Conservation (phyloP, 202 grass and related monocot genomes). For the Carex sylvatica region DNA sequence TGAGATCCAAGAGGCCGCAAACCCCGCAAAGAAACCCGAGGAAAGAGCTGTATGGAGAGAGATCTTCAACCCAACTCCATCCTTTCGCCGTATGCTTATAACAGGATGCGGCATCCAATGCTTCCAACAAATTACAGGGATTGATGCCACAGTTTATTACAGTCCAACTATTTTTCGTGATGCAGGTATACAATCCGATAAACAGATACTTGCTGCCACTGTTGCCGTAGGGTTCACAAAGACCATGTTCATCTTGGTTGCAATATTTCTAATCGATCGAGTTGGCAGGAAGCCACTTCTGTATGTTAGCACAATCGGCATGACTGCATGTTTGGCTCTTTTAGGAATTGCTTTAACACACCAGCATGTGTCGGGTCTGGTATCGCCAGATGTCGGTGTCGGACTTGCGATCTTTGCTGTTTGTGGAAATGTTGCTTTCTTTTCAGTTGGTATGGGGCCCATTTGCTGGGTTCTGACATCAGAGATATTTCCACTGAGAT, state of each 20-base stretch:
- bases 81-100: conserved; percentile 36
- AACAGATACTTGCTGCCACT: conserved; percentile 32
- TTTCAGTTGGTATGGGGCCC: conserved; percentile 43
- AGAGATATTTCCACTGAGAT: conserved; percentile 40
- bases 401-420: conserved; percentile 34
- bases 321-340: conserved; percentile 34
- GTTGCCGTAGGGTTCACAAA: conserved; percentile 42
- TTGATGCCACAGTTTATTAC: conserved; percentile 42
- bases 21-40: neutral
- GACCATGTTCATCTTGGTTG: conserved; percentile 45
- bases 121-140: conserved; percentile 52
- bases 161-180: conserved; percentile 39
- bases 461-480: conserved; percentile 48
- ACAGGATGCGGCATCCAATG: conserved; percentile 43
- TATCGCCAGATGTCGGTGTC: conserved; percentile 43
- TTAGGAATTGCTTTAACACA: conserved; percentile 30
- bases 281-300: conserved; percentile 38
- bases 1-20: conserved; percentile 36
- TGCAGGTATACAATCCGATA: conserved; percentile 32
- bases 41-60: conserved; percentile 38
- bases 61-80: conserved; percentile 35
- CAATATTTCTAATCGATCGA: conserved; percentile 45
- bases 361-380: conserved; percentile 9
- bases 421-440: conserved; percentile 51
- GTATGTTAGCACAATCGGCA: conserved; percentile 41